Base-by-base conservation (phyloP, 495 filamentous ascomycete genomes). In the Chaetomium fimeti region DNA sequence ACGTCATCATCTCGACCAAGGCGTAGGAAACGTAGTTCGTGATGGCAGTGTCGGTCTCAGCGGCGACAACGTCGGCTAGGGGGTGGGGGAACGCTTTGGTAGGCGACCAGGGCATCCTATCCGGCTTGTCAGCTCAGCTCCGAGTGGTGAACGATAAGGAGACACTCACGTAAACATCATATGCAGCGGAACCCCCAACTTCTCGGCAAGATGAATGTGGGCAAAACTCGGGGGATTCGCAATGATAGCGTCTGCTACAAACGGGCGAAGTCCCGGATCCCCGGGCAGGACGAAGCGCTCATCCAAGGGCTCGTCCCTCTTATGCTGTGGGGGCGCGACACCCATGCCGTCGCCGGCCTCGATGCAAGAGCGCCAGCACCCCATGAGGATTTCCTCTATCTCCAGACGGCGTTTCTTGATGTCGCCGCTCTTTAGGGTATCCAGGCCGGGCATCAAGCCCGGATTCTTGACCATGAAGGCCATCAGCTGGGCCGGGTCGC, bases 401-500 rank as follows among this genome's bases (percentile, higher is more conserved):
- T 83, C 82, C 42, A 83, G 76, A 9, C 88, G 75, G 29, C 86
- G 75, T 48, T 77, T 76, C 15, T 78, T 81, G 66, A 91, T 83
- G 68, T 90, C 88, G 12, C 89, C 89, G 42, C 78, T 81, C 66
- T 84, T 87, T 22, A 91, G 74, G 0, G 86, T 84, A 24, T 88
- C 82, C 24, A 90, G 70, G 2, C 78, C 82, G 0, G 88, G 89
- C 48, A 91, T 85, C 71, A 91, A 74, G 0, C 88, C 87, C 0
- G 88, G 89, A 74, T 91, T 89, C 73, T 91, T 91, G 43, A 91
- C 88, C 88, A 91, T 91, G 68, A 89, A 91, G 5, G 88, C 89
- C 89, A 91, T 91, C 40, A 91, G 72, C 74, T 91, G 86, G 1
- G 86, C 81, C 5, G 89, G 89, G 66, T 91, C 86, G 1, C 88